Evolutionary conservation across 805 yeast species (phyloP).

Genomic region (Myxozyma melibiosi): DNA sequence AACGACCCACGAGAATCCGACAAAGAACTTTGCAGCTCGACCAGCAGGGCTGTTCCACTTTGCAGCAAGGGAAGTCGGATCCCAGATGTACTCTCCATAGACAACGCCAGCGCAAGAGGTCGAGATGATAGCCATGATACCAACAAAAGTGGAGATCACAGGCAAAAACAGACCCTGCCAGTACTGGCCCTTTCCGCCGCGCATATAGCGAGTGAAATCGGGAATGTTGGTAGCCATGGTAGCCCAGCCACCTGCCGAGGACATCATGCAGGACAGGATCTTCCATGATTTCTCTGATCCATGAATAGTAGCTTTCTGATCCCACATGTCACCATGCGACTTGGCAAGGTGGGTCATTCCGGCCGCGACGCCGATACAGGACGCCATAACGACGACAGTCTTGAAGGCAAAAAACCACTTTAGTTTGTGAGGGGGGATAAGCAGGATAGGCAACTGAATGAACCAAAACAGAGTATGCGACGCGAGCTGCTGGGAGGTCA

Average conservation of each 20-base stretch:
- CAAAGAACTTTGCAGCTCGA: slow-evolving; percentile 30
- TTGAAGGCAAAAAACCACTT: slow-evolving; percentile 30
- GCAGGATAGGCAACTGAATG: slow-evolving; percentile 30
- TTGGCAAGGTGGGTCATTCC: slow-evolving; percentile 30
- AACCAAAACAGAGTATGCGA: slow-evolving; percentile 31
- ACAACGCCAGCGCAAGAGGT: slow-evolving; percentile 29
- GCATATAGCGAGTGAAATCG: slow-evolving; percentile 33
- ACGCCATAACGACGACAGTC: slow-evolving; percentile 26
- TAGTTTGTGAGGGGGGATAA: slow-evolving; percentile 35
- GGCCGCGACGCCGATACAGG: slow-evolving; percentile 32
- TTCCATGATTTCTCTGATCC: slow-evolving; percentile 36
- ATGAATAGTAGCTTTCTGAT: slow-evolving; percentile 26
- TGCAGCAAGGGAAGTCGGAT: slow-evolving; percentile 26
- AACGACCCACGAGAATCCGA: slow-evolving; percentile 31
- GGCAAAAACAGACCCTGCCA: slow-evolving; percentile 33
- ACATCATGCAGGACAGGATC: slow-evolving; percentile 34
- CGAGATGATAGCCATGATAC: slow-evolving; percentile 25
- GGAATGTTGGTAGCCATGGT: slow-evolving; percentile 38
- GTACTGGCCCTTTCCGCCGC: slow-evolving; percentile 23
- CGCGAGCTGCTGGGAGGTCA: slow-evolving; percentile 32
- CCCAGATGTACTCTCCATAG: slow-evolving; percentile 32
- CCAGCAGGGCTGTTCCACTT: slow-evolving; percentile 30
- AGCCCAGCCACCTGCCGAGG: slow-evolving; percentile 39
- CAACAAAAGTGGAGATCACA: slow-evolving; percentile 30
- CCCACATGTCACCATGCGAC: slow-evolving; percentile 26